Evolutionary conservation across 2,329 filamentous ascomycete genomes (phyloP), one percentile per base, ranked within the genome.

Genomic region (Beauveria scarabaeidicola): DNA sequence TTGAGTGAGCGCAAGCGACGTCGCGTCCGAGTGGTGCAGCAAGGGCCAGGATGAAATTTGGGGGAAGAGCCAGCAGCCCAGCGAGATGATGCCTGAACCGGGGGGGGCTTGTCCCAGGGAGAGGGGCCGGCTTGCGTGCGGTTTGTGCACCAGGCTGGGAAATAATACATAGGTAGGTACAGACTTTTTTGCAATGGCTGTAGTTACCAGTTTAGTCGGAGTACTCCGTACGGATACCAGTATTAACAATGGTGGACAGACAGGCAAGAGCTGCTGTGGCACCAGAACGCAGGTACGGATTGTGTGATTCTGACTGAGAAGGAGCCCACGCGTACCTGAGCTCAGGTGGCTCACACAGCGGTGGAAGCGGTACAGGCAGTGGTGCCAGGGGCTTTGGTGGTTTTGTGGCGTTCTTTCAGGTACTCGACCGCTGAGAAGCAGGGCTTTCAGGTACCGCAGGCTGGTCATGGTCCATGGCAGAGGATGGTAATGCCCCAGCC

Each of bases 111-210:
- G 54, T 50, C 55, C 47, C 29, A 40, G 57, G 58, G 58, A 25
- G 15, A 11, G 19, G 23, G 32, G 38, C 32, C 32, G 23, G 48
- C 40, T 27, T 36, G 43, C 43, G 41, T n/a, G 41, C 29, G 40
- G 58, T 54, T 52, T 59, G 57, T 60, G 55, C 51, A 44, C 56
- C 46, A 47, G 47, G 10, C 25, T 19, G 32, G 43, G 46, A 50
- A n/a, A 27, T 5, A 50, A 19, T 46, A 44, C n/a, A n/a, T n/a
- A 11, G 41, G 41, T 6, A 23, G 41, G 8, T 23, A 11, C n/a
- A n/a, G n/a, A n/a, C n/a, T n/a, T n/a, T n/a, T n/a, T n/a, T n/a
- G n/a, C n/a, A n/a, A n/a, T n/a, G n/a, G n/a, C n/a, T n/a, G 15
- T 15, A 36, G 5, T 32, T 32, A 32, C 29, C 32, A 36, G 32